Conservation (phyloP, 768 basidiomycete species). For the Melanogaster broomeanus region DNA sequence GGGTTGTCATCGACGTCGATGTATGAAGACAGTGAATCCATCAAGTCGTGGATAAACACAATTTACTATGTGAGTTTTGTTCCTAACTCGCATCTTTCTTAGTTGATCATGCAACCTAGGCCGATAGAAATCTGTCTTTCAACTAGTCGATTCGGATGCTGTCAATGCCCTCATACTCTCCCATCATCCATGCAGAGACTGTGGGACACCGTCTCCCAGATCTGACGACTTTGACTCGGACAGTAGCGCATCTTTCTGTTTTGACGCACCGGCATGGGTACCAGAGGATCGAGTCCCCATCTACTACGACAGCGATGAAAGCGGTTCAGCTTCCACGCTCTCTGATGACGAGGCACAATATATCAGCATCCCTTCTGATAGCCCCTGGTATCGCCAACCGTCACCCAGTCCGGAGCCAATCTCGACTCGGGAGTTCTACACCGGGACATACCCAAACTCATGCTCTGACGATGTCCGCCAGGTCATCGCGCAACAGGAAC, state of each 20-base stretch:
- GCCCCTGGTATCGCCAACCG: constrained; percentile 39
- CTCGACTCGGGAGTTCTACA: constrained; percentile 18
- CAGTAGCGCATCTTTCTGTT: constrained; percentile 15
- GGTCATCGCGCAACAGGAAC: constrained; percentile 33
- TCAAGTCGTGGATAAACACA: constrained; percentile 28
- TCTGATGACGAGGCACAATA: constrained; percentile 38
- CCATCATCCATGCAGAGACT: constrained; percentile 17
- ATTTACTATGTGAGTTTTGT: constrained; percentile 23
- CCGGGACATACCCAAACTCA: constrained; percentile 21
- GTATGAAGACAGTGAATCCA: constrained; percentile 24
- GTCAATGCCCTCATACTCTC: constrained; percentile 13
- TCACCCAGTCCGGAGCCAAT: constrained; percentile 28
- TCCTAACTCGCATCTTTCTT: background rate
- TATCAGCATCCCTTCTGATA: constrained; percentile 40
- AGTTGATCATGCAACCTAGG: constrained; percentile 12
- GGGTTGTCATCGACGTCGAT: constrained; percentile 16
- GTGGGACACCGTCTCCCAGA: constrained; percentile 17
- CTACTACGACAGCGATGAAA: constrained; percentile 23
- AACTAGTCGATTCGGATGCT: background rate
- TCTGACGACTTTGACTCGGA: constrained; percentile 24
- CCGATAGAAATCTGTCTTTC: constrained; percentile 8
- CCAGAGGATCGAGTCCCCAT: constrained; percentile 15
- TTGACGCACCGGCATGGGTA: constrained; percentile 20
- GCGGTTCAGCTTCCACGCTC: constrained; percentile 13
- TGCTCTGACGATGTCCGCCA: constrained; percentile 36